These are phyloP conservation scores for Tulasnella sp. DNA, from an alignment of 768 basidiomycete genomes.

Conservation along the genomic window DNA sequence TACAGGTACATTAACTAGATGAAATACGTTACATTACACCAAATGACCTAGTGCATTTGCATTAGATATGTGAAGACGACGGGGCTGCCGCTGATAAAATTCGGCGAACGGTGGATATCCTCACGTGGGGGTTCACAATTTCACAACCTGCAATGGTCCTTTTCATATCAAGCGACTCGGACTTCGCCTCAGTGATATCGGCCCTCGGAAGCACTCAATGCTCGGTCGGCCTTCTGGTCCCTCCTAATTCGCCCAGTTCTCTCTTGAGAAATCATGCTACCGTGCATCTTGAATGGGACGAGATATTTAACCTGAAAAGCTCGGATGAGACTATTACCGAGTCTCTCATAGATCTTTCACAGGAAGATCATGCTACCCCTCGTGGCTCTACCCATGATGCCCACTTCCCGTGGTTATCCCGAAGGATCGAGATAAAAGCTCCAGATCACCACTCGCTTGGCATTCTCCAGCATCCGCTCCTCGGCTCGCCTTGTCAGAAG, in stretches of 20 bases:
- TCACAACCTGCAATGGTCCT: background rate
- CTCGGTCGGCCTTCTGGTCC: background rate
- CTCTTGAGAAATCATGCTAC: background rate
- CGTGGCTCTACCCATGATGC: no score
- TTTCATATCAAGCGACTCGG: background rate
- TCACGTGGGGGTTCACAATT: background rate
- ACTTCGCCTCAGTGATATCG: background rate
- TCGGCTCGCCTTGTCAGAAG: background rate
- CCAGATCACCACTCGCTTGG: background rate
- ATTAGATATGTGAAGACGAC: background rate
- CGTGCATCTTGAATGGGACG: background rate
- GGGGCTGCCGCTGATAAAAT: background rate
- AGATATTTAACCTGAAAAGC: background rate
- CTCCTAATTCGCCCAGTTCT: background rate
- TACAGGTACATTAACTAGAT: background rate
- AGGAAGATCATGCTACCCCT: background rate
- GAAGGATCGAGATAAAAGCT: background rate
- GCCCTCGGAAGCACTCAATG: background rate
- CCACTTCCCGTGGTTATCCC: background rate
- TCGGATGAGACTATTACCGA: background rate
- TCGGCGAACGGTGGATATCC: background rate
- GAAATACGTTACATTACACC: background rate
- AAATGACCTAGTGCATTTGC: background rate
- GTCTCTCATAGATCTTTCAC: background rate
- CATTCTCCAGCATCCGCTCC: background rate